Evolutionary conservation across 1,284 basidiomycete genomes (phyloP).

Genomic region (Trametes versicolor): DNA sequence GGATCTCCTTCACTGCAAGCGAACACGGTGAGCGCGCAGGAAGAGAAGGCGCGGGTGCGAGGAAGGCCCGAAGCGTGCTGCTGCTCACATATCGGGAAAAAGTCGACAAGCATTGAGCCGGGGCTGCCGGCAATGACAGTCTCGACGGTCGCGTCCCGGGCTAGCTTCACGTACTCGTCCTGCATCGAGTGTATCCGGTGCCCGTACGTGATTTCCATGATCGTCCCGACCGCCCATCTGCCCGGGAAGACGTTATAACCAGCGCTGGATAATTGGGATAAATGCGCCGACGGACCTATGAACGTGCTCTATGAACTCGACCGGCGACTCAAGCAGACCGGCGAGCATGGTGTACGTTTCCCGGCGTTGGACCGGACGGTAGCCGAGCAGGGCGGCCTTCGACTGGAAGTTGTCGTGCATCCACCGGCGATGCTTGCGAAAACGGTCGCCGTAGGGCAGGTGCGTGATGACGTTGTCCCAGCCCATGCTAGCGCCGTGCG

Average conservation of each 20-base stretch:
- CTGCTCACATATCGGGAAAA: slow-evolving; percentile 60
- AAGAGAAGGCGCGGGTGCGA: slow-evolving; percentile 1
- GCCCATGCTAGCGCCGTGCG: slow-evolving; percentile 35
- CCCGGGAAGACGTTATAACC: not conserved
- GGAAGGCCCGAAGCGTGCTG: slow-evolving; percentile 10
- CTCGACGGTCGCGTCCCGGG: slow-evolving; percentile 56
- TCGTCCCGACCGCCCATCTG: slow-evolving; percentile 36
- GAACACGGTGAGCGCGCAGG: slow-evolving; percentile 5
- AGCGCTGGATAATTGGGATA: not conserved
- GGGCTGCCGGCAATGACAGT: slow-evolving; percentile 61
- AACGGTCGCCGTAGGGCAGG: slow-evolving; percentile 41
- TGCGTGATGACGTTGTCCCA: slow-evolving; percentile 41
- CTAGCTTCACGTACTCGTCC: slow-evolving; percentile 45
- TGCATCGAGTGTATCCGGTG: slow-evolving; percentile 43
- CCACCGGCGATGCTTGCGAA: slow-evolving; percentile 44
- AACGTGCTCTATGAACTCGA: slow-evolving; percentile 37
- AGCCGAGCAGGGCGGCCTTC: slow-evolving; percentile 34
- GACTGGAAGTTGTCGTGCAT: slow-evolving; percentile 43
- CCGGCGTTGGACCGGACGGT: slow-evolving; percentile 38
- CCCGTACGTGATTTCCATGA: slow-evolving; percentile 42
- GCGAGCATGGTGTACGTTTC: slow-evolving; percentile 41
- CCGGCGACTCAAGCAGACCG: slow-evolving; percentile 36
- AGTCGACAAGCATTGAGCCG: slow-evolving; percentile 65
- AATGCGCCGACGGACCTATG: slow-evolving; percentile 35
- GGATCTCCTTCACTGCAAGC: slow-evolving; percentile 53